Evolutionary conservation across 129 eudicot genomes (phyloP), one percentile per base, ranked within the genome.

Genomic region (Flaveria robusta): DNA sequence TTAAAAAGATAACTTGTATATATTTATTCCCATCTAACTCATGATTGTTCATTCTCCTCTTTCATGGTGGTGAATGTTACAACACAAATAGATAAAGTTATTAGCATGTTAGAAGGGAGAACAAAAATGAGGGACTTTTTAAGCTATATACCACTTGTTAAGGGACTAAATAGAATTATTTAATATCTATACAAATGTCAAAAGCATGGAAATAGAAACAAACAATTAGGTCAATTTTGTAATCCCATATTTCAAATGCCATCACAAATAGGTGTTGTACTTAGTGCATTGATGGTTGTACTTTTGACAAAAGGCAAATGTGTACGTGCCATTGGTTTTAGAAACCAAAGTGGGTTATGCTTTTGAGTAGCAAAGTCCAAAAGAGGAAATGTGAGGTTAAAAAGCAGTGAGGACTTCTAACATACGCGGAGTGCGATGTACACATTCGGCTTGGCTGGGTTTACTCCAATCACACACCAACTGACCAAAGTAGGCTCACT

Each of bases 401-500:
- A 70, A 58, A 34, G 20, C 8, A 43, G 31, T 27, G 39, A 67
- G n/a, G 72, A 41, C 91, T 86, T 86, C 50, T 74, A 66, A 4
- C 60, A 66, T 76, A 89, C 78, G 87, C 87, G 85, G 85, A 84
- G 88, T 88, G 88, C 72, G 68, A 37, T 77, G 59, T 79, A 86
- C 86, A 77, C 90, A 86, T 82, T 79, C 87, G 81, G 39, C 79
- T 51, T 79, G 76, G 69, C 72, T 79, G 68, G 68, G 80, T 46
- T 66, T 51, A 72, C 72, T 73, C 71, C 78, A 43, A 74, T 74
- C 47, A 74, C 47, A 64, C 64, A 50, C 23, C 24, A 27, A 74
- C 47, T 46, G 51, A 50, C 23, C 24, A 27, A 64, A 19, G 29
- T 42, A 46, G 50, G 54, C 6, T 34, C 24, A 66, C 80, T 26